Base-by-base conservation (phyloP, 2,329 filamentous ascomycete genomes). In the Xylaria sp. region DNA sequence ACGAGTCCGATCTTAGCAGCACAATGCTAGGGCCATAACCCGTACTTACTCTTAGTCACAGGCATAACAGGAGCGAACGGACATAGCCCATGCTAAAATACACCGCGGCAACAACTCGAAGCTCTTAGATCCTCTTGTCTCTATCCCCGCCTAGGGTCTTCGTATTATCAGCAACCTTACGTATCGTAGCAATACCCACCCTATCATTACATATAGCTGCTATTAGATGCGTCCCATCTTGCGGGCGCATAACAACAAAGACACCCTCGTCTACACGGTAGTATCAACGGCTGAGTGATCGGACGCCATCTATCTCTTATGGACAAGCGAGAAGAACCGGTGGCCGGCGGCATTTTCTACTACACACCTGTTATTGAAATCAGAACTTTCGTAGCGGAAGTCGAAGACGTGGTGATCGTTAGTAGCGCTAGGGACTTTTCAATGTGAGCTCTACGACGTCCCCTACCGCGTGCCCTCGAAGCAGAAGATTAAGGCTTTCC, bases 311-410 rank as follows among this genome's bases (percentile, higher is more conserved):
- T 66, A 62, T 11, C 34, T 42, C 27, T 66, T 59, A 42, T 71
- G 69, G 8, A 58, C 65, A 21, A 73, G 45, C 7, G 70, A 69
- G 36, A 61, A 57, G 11, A 73, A 19, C 60, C 69, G 59, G 27
- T 36, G 36, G 21, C 62, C 69, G 6, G 63, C 53, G n/a, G 58
- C 34, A 21, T 47, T 59, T 4, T 73, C 71, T 9, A 70, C 42
- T 0, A 68, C 27, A 70, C 71, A 73, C 30, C 68, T 45, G 27
- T 72, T 73, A 57, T 72, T 73, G 53, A 69, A 21, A 51, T 71
- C 68, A 2, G 70, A 19, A 55, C 36, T 69, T 19, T 65, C 47
- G 42, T 73, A 70, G 9, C 71, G 71, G 42, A 73, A 69, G 65
- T 71, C 70, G 51, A 68, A 73, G 42, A 73, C 47, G 17, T 61